phyloP scores from a whole-genome alignment of 306 rosid genomes.

The Cucurbita argyrosperma region DNA sequence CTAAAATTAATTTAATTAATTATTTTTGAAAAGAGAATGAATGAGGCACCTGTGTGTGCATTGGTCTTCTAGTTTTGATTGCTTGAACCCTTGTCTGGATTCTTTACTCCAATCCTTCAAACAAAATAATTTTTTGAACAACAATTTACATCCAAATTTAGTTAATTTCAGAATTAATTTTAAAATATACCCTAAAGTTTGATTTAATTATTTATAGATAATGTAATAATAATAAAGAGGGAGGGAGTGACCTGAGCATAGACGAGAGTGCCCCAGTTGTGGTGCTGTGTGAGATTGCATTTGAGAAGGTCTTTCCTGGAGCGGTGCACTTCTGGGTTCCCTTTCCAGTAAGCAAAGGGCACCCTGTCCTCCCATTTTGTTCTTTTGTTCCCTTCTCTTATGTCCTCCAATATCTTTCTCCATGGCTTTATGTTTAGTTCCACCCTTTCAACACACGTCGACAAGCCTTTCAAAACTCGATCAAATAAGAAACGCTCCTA shows the following conservation, averaged over 20 bases:
- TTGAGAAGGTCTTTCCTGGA: constrained; percentile 42
- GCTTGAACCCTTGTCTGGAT: constrained; percentile 45
- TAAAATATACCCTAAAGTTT: no score
- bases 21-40: not conserved
- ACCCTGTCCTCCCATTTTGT: constrained; percentile 54
- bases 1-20: no score
- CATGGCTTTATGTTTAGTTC: constrained; percentile 73
- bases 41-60: constrained; percentile 46
- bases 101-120: constrained; percentile 58
- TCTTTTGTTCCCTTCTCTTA: constrained; percentile 52
- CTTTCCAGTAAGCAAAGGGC: constrained; percentile 73
- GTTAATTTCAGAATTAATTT: no score
- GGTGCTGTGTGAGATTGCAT: constrained; percentile 41
- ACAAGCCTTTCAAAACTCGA: no score
- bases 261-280: constrained; percentile 54
- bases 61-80: constrained; percentile 52
- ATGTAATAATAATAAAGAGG: not conserved
- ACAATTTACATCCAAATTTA: not conserved
- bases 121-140: not conserved
- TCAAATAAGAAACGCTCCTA: no score
- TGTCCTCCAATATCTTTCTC: constrained; percentile 23
- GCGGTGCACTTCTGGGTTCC: constrained; percentile 51
- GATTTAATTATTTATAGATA: no score
- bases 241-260: constrained; percentile 31
- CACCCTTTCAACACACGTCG: constrained; percentile 21